phyloP scores from a whole-genome alignment of 768 basidiomycete species.

The Podaxis rugospora region DNA sequence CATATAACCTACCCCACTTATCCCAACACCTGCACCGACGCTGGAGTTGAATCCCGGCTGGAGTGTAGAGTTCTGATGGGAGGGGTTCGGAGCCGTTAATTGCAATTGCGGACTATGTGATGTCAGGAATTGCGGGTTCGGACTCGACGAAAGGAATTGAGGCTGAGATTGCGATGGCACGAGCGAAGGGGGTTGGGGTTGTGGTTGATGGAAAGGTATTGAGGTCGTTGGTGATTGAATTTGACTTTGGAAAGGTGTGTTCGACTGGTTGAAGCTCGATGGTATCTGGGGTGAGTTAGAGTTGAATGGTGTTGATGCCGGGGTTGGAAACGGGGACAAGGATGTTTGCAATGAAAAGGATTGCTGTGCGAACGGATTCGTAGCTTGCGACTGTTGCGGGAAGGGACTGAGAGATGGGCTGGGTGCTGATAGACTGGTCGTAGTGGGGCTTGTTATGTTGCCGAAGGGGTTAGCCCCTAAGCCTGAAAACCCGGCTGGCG shows the following conservation, averaged over 20 bases:
- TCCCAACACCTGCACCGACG: conserved; percentile 17
- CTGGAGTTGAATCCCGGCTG: conserved; percentile 10
- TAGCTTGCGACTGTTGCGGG: conserved; percentile 14
- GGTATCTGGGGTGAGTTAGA: conserved; percentile 16
- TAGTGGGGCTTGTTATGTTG: conserved; percentile 2
- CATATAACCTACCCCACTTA: conserved; percentile 18
- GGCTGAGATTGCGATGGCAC: conserved; percentile 23
- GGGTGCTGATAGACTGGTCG: not conserved
- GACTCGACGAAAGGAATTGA: conserved; percentile 17
- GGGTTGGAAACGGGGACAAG: conserved; percentile 10
- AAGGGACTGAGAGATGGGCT: conserved; percentile 18
- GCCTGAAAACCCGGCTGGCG: not conserved
- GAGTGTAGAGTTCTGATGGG: not conserved
- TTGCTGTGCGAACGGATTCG: conserved; percentile 16
- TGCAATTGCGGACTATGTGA: conserved; percentile 33
- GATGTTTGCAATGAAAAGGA: conserved; percentile 16
- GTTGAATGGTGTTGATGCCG: conserved; percentile 22
- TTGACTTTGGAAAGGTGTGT: conserved; percentile 13
- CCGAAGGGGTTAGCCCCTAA: not conserved
- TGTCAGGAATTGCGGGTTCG: conserved; percentile 21
- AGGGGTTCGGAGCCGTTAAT: not conserved
- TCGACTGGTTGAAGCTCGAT: conserved; percentile 12
- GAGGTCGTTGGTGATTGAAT: conserved; percentile 17
- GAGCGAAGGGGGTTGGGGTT: conserved; percentile 20
- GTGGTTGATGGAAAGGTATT: conserved; percentile 20